Conservation (phyloP, 805 yeast genomes). For the Barnettozyma sp. region DNA sequence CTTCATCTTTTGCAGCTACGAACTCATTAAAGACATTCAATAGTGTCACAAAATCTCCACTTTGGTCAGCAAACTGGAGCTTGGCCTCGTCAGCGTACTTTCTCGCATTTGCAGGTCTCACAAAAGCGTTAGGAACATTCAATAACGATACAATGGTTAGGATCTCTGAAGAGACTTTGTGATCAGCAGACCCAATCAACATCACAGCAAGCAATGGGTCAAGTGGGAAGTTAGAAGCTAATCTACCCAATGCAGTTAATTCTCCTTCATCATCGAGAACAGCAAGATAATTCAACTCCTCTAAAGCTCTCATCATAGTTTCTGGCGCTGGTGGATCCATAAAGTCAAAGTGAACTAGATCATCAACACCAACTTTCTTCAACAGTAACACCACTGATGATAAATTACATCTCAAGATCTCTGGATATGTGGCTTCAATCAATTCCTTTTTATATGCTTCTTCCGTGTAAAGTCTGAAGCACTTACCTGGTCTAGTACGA, state of each 20-base stretch:
- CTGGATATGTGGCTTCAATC: slow-evolving; percentile 94
- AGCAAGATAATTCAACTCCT: slow-evolving; percentile 83
- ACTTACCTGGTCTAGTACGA: slow-evolving; percentile 97
- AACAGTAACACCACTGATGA: slow-evolving; percentile 88
- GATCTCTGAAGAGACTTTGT: slow-evolving; percentile 82
- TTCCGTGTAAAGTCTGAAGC: slow-evolving; percentile 93
- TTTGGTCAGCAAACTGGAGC: slow-evolving; percentile 80
- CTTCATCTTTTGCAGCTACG: slow-evolving; percentile 64
- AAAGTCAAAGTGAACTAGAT: slow-evolving; percentile 93
- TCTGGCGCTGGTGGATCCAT: slow-evolving; percentile 99
- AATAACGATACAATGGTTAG: slow-evolving; percentile 83
- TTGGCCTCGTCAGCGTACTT: slow-evolving; percentile 91
- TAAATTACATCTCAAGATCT: slow-evolving; percentile 83
- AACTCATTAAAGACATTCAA: slow-evolving; percentile 85
- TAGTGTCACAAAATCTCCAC: slow-evolving; percentile 90
- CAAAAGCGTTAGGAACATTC: slow-evolving; percentile 90
- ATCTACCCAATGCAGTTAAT: slow-evolving; percentile 79
- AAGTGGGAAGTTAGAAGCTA: slow-evolving; percentile 88
- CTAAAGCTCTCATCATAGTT: slow-evolving; percentile 98
- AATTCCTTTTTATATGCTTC: slow-evolving; percentile 92
- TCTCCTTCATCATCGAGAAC: slow-evolving; percentile 92
- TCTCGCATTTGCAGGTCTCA: slow-evolving; percentile 83
- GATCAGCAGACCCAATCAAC: slow-evolving; percentile 82
- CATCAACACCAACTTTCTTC: slow-evolving; percentile 92
- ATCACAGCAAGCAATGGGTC: slow-evolving; percentile 95